A percentile compares a stretch with the other conserved stretches of the same genome.
phyloP scores from a whole-genome alignment of 2,329 filamentous ascomycete genomes.

The Volutella citrinella region DNA sequence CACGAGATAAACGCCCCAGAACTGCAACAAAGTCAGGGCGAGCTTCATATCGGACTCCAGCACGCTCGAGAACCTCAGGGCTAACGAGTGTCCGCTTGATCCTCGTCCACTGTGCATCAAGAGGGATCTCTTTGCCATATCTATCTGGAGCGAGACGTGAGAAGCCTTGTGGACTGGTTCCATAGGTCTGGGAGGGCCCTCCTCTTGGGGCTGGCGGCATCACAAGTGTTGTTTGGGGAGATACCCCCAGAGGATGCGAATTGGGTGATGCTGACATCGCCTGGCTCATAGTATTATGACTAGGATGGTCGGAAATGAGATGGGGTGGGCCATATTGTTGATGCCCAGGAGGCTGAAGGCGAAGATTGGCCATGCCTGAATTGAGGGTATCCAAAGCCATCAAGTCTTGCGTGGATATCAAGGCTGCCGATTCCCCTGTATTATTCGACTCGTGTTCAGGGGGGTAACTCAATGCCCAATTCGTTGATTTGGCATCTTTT shows the following conservation, averaged over 20 bases:
- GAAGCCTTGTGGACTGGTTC: conserved; percentile 27
- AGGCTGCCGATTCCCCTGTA: conserved; percentile 35
- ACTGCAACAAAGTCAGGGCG: conserved; percentile 60
- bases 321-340: conserved; percentile 35
- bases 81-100: conserved; percentile 55
- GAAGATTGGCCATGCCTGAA: conserved; percentile 39
- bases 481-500: no score
- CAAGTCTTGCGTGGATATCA: conserved; percentile 55
- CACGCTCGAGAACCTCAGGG: conserved; percentile 53
- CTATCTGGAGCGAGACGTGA: conserved; percentile 53
- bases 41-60: conserved; percentile 58
- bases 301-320: no score
- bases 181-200: conserved; percentile 31
- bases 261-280: conserved; percentile 33
- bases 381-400: conserved; percentile 45
- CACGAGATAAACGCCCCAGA: conserved; percentile 50
- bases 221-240: no score
- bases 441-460: conserved; percentile 35
- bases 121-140: conserved; percentile 52
- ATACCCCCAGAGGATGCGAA: conserved; percentile 29
- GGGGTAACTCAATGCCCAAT: no score
- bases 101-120: conserved; percentile 58
- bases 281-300: no score
- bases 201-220: no score
- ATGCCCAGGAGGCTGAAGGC: conserved; percentile 30